Evolutionary conservation across 176 grass and related monocot genomes (phyloP), one percentile per base, ranked within the genome.

Genomic region (Oryza nivara): DNA sequence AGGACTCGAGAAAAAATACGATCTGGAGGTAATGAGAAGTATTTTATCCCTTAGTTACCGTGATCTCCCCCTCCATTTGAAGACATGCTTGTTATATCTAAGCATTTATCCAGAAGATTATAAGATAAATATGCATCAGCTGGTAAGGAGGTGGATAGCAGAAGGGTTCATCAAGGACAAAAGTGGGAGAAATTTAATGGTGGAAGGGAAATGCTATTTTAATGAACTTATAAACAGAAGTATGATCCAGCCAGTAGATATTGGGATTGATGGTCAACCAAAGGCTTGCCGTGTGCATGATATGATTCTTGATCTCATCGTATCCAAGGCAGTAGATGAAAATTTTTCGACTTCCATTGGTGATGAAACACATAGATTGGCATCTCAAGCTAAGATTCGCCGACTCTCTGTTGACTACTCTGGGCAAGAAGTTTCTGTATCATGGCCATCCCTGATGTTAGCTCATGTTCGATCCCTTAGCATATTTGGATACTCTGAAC

Each of bases 191-290:
- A 66, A 9, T 49, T 73, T 84, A 66, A 15, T 48, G 60, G 52
- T 76, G 10, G 20, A 19, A 45, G 82, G 58, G 14, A 56, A 67
- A 26, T 9, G 49, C 15, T 84, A 76, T 76, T 76, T 84, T 28
- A 69, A 76, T 45, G 82, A 85, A 63, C 75, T 85, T 38, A 69
- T 85, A 74, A 76, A 85, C 30, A 85, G 73, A 77, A 77, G 60
- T n/a, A 35, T 85, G 67, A 51, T 85, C 65, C 82, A 85, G 23
- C 73, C 72, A 65, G 11, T 49, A 60, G 45, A n/a, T 3, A 77
- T 69, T 34, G 9, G 36, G 1, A 10, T 38, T 32, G 66, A 68
- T 85, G 67, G 72, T 70, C 45, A 51, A 68, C 47, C 22, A 66
- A 35, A 13, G 26, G 35, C 58, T 25, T 85, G 83, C 4, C 83